These are phyloP conservation scores for Microdochium trichocladiopsis DNA, from an alignment of 2,329 filamentous ascomycete species.

Conservation along the genomic window DNA sequence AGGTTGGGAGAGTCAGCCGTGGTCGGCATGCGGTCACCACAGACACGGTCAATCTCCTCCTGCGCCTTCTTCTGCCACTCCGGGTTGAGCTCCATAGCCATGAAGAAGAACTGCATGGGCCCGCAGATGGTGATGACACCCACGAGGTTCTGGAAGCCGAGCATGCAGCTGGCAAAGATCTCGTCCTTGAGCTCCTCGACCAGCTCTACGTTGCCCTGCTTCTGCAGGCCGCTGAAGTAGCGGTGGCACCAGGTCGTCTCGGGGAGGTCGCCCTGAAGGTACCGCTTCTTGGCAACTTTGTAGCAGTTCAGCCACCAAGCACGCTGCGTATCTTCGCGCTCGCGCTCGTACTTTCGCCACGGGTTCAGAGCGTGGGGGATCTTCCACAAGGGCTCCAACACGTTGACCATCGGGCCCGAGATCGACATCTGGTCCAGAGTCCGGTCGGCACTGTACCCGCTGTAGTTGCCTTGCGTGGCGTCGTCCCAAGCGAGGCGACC, in stretches of 20 bases:
- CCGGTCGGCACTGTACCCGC: constrained; percentile 36
- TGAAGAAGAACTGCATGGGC: constrained; percentile 42
- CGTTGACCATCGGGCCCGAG: constrained; percentile 43
- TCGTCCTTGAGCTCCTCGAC: constrained; percentile 35
- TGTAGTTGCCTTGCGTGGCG: constrained; percentile 34
- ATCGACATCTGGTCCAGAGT: constrained; percentile 44
- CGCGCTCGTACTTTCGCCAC: constrained; percentile 38
- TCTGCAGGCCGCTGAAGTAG: constrained; percentile 36
- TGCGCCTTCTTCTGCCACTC: constrained; percentile 46
- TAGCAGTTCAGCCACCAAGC: constrained; percentile 38
- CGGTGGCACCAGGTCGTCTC: constrained; percentile 38
- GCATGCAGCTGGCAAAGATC: constrained; percentile 40
- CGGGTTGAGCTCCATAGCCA: constrained; percentile 45
- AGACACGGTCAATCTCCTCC: constrained; percentile 49
- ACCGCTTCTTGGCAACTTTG: constrained; percentile 31
- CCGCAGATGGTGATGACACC: constrained; percentile 42
- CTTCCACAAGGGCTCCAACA: constrained; percentile 39
- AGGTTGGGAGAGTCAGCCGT: constrained; percentile 41
- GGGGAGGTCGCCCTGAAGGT: constrained; percentile 30
- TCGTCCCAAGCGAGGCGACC: constrained; percentile 42
- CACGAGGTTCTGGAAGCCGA: constrained; percentile 43
- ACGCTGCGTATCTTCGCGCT: constrained; percentile 33
- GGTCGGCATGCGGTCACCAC: constrained; percentile 44
- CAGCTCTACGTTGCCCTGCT: constrained; percentile 28
- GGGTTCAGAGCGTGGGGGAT: constrained; percentile 36